Conservation (phyloP, 805 yeast genomes). For the Wilhelminamyces savonicus region DNA sequence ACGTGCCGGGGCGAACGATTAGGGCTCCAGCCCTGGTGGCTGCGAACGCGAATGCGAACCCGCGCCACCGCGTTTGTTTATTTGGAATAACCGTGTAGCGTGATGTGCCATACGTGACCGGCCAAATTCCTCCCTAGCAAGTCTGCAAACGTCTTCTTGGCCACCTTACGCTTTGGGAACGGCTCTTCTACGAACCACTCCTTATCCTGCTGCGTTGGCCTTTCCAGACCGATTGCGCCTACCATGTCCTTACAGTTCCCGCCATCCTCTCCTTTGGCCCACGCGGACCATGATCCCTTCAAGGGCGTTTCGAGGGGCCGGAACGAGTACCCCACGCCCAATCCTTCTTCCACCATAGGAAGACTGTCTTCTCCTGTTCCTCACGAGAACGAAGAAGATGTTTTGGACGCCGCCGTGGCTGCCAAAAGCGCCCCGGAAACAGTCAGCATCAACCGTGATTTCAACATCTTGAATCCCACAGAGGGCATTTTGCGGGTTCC, state of each 20-base stretch:
- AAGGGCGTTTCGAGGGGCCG: not conserved
- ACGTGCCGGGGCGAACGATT: too few relatives aligned
- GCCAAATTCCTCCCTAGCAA: too few relatives aligned
- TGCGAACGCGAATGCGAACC: too few relatives aligned
- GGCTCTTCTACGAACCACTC: too few relatives aligned
- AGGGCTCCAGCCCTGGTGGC: too few relatives aligned
- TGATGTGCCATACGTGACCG: too few relatives aligned
- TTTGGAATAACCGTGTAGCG: too few relatives aligned
- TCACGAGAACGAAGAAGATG: conserved; percentile 3
- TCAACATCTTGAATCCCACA: conserved; percentile 30
- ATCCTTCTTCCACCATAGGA: conserved; percentile 50
- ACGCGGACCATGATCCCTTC: conserved; percentile 10
- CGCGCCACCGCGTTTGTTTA: too few relatives aligned
- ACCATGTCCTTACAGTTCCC: conserved; percentile 34
- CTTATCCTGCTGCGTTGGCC: too few relatives aligned
- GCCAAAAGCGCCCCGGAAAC: conserved; percentile 1
- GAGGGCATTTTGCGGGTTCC: conserved; percentile 28
- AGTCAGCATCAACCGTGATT: conserved; percentile 24
- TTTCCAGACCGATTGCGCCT: too few relatives aligned
- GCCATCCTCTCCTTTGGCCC: conserved; percentile 46
- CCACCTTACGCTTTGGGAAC: too few relatives aligned
- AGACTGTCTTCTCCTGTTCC: conserved; percentile 36
- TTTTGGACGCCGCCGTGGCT: conserved; percentile 1
- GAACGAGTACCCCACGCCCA: conserved; percentile 56
- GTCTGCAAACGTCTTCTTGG: too few relatives aligned